A percentile compares a stretch with the other conserved stretches of the same genome.
phyloP scores from a whole-genome alignment of 495 filamentous ascomycete species.

The Annulohypoxylon bovei region DNA sequence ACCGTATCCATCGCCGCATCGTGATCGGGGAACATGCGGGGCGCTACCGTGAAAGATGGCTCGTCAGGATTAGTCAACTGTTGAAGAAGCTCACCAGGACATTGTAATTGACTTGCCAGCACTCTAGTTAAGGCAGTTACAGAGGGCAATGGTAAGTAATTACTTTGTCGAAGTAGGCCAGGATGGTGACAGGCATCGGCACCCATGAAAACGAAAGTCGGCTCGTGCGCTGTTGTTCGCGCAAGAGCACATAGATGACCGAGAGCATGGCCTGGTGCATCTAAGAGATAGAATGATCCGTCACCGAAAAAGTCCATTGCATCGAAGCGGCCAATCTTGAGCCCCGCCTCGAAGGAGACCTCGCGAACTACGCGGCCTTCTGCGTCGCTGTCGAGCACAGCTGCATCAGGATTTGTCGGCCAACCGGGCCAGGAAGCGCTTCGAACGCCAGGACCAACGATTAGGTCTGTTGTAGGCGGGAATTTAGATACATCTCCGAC shows the following conservation, averaged over 20 bases:
- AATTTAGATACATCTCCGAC: conserved; percentile 62
- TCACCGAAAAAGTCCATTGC: conserved; percentile 69
- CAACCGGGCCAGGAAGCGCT: conserved; percentile 55
- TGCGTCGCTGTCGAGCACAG: conserved; percentile 53
- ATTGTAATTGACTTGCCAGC: neutral
- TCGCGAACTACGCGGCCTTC: conserved; percentile 46
- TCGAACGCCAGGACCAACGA: conserved; percentile 66
- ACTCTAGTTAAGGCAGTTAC: neutral
- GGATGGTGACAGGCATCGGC: conserved; percentile 4
- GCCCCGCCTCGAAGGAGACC: conserved; percentile 44
- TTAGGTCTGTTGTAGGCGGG: conserved; percentile 56
- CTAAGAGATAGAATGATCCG: conserved; percentile 64
- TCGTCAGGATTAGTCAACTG: neutral
- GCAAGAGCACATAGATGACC: conserved; percentile 64
- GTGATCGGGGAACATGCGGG: neutral
- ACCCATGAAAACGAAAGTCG: neutral
- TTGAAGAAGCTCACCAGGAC: neutral
- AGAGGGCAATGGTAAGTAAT: neutral
- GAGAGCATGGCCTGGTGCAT: conserved; percentile 60
- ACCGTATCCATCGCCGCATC: neutral
- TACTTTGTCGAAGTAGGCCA: neutral
- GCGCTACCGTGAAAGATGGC: neutral
- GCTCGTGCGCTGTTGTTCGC: conserved; percentile 36
- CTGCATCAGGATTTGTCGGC: conserved; percentile 53
- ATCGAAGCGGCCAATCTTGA: conserved; percentile 55